Evolutionary conservation across 2,329 filamentous ascomycete genomes (phyloP), one percentile per base, ranked within the genome.

Genomic region (Zalaria sp.): DNA sequence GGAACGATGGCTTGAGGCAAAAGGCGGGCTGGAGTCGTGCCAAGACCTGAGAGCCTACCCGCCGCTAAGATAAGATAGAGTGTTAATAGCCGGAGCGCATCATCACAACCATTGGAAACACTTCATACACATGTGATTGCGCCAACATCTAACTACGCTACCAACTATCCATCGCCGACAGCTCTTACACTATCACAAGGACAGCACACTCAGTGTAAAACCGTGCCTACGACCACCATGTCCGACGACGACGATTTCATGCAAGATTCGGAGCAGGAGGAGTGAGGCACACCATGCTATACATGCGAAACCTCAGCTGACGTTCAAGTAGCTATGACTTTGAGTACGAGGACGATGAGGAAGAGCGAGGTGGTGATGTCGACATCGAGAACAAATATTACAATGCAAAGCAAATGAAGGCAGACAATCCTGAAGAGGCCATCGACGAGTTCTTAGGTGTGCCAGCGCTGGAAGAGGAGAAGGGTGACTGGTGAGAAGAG

Each of bases 321-420:
- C 59, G 31, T 43, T n/a, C 5, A 27, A 31, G 3, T 45, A 84
- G 81, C 55, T 87, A 95, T 59, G 91, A 96, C 65, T 96, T 96
- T 60, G 89, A 96, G 57, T 96, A 95, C 63, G 89, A 95, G 59
- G 91, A 87, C 53, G 86, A 87, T 50, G 86, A 94, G 43, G 87
- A 91, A 38, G 84, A 93, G 35, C 81, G 94, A 44, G 78, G 75
- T 28, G 87, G 81, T 44, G 86, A 95, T 59, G 83, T 95, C 53
- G 87, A 89, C 51, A 93, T 96, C 60, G 91, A 98, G 62, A 98
- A 98, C 70, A 95, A 94, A 67, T 98, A 98, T 70, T 98, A 96
- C 73, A 96, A 95, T 64, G 91, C 91, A 35, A 98, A 98, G 66
- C 89, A 96, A 66, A 79, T 93, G 59, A 98, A 96, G 69, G 71